Percentiles rank a stretch among this genome's conserved stretches.
Conservation (phyloP, 1,284 basidiomycete genomes). For the Tetrapyrgos nigripes region DNA sequence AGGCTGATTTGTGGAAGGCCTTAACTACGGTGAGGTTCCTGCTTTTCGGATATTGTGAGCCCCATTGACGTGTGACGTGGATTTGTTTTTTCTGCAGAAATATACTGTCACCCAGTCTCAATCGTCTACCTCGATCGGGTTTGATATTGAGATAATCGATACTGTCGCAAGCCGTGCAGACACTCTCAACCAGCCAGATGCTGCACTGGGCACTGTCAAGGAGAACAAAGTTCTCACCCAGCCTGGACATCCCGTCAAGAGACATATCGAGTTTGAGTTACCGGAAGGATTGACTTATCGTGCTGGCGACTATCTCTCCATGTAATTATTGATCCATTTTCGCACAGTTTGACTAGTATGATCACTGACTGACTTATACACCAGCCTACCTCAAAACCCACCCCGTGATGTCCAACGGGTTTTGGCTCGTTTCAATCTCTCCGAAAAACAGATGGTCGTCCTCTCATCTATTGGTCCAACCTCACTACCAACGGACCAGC, state of each 20-base stretch:
- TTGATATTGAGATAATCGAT: slow-evolving; percentile 41
- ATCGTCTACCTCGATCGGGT: slow-evolving; percentile 17
- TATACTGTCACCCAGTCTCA: not conserved
- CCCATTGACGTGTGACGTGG: too few relatives aligned
- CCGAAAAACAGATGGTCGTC: slow-evolving; percentile 47
- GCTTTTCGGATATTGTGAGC: not conserved
- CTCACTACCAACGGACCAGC: slow-evolving; percentile 45
- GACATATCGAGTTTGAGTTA: slow-evolving; percentile 52
- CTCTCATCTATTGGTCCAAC: slow-evolving; percentile 46
- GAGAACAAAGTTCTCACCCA: slow-evolving; percentile 47
- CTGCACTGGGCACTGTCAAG: slow-evolving; percentile 42
- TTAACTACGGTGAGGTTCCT: slow-evolving; percentile 36
- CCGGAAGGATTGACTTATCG: slow-evolving; percentile 46
- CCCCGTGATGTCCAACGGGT: slow-evolving; percentile 43
- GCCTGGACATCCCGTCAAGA: slow-evolving; percentile 44
- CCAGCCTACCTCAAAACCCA: slow-evolving; percentile 48
- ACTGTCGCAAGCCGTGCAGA: slow-evolving; percentile 39
- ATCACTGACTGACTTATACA: not conserved
- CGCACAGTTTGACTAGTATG: too few relatives aligned
- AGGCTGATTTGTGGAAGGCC: slow-evolving; percentile 45
- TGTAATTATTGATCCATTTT: slow-evolving; percentile 40
- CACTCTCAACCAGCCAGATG: slow-evolving; percentile 45
- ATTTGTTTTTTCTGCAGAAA: too few relatives aligned
- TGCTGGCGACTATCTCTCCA: slow-evolving; percentile 56
- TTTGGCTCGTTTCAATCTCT: slow-evolving; percentile 43